A percentile compares a stretch with the other conserved stretches of the same genome.
Conservation (phyloP, 768 basidiomycete species). For the Tulasnella sp. region DNA sequence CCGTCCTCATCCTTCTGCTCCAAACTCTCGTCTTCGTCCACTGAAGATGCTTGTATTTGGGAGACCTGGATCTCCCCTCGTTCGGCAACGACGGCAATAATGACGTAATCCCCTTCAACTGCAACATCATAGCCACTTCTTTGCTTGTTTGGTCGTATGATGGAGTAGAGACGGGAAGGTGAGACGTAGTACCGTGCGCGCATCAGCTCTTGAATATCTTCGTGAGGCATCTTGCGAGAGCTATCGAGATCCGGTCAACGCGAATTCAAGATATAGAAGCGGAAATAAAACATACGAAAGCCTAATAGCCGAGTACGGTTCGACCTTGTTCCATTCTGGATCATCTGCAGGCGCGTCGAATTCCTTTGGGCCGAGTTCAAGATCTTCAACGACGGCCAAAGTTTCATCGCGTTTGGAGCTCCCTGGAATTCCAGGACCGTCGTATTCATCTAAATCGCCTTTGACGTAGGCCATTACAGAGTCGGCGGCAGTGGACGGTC, state of each 20-base stretch:
- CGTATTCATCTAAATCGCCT: background rate
- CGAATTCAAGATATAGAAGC: constrained; percentile 13
- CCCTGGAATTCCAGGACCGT: background rate
- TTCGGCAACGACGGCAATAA: constrained; percentile 92
- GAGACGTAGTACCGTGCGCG: constrained; percentile 79
- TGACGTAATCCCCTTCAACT: constrained; percentile 88
- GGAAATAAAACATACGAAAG: constrained; percentile 49
- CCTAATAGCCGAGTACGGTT: constrained; percentile 86
- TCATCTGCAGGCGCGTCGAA: constrained; percentile 65
- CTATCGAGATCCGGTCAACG: constrained; percentile 35
- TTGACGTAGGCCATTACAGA: background rate
- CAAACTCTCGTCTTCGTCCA: constrained; percentile 31
- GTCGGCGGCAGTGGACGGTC: background rate
- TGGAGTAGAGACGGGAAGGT: constrained; percentile 82
- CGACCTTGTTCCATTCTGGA: constrained; percentile 65
- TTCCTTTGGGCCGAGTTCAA: constrained; percentile 70
- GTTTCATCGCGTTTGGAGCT: constrained; percentile 44
- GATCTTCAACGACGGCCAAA: constrained; percentile 64
- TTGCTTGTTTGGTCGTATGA: constrained; percentile 64
- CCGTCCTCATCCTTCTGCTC: constrained; percentile 28
- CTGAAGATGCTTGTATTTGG: constrained; percentile 34
- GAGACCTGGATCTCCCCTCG: constrained; percentile 72
- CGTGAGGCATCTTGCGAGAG: constrained; percentile 63
- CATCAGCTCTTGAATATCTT: constrained; percentile 72
- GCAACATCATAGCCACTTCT: constrained; percentile 87